A percentile compares a stretch with the other conserved stretches of the same genome.
These are phyloP conservation scores for Selaginella tamariscina DNA, from an alignment of 75 land plant species.

Conservation along the genomic window DNA sequence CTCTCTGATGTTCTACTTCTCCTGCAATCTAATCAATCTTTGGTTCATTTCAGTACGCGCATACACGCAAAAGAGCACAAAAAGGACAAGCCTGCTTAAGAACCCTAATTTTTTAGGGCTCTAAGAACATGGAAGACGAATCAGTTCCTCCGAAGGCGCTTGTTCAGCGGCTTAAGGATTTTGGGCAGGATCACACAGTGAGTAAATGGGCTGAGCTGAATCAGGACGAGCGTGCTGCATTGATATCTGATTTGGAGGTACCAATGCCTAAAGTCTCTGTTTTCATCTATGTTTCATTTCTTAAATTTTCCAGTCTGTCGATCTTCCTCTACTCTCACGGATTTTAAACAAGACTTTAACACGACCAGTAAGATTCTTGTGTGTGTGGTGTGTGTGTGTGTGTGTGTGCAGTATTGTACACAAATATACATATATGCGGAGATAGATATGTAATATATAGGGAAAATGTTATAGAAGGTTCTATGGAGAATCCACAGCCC, in stretches of 20 bases:
- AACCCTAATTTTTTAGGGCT: no score
- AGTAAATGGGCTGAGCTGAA: constrained; percentile 63
- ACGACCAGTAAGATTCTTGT: constrained; percentile 18
- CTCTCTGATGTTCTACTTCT: no score
- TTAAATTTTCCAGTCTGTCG: constrained; percentile 42
- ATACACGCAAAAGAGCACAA: no score
- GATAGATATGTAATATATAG: no score
- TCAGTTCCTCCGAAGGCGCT: constrained; percentile 44
- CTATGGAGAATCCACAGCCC: constrained; percentile 32
- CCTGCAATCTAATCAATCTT: no score
- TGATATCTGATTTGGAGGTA: constrained; percentile 62
- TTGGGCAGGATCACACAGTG: constrained; percentile 59
- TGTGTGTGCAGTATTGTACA: no score
- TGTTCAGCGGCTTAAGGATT: constrained; percentile 71
- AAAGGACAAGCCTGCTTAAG: no score
- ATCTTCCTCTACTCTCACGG: constrained; percentile 62
- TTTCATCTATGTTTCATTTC: neutral
- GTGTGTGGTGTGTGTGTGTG: no score
- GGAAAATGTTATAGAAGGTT: neutral
- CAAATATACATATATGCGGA: no score
- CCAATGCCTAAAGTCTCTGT: no score
- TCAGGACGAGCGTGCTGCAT: constrained; percentile 38
- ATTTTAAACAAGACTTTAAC: constrained; percentile 52
- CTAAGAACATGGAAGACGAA: constrained; percentile 9
- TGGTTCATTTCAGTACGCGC: no score